A percentile compares a stretch with the other conserved stretches of the same genome.
These are phyloP conservation scores for Fusarium sp. DNA, from an alignment of 2,329 filamentous ascomycete genomes.

Conservation along the genomic window DNA sequence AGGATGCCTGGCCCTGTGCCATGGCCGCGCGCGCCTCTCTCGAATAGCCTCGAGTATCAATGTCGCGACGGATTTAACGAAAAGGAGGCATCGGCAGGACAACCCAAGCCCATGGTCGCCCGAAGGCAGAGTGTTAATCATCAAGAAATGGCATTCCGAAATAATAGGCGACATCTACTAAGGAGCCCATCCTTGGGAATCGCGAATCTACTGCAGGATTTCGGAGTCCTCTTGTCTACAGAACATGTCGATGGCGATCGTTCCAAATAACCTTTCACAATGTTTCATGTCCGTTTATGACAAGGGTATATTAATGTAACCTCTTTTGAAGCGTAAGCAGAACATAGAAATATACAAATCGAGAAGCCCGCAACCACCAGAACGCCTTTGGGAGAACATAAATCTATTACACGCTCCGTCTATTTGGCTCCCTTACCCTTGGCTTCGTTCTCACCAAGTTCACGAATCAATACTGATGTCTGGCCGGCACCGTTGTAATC, in stretches of 20 bases:
- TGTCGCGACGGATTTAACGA: constrained; percentile 49
- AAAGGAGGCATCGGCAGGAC: constrained; percentile 31
- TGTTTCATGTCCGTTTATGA: constrained; percentile 30
- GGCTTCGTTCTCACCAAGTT: constrained; percentile 87
- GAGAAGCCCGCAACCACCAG: constrained; percentile 42
- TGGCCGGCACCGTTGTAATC: constrained; percentile 78
- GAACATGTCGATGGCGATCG: background rate
- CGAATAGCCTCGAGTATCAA: constrained; percentile 39
- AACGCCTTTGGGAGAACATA: constrained; percentile 49
- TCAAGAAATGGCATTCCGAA: background rate
- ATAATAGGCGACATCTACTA: background rate
- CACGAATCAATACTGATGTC: constrained; percentile 82
- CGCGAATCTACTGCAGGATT: background rate
- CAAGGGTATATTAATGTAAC: constrained; percentile 50
- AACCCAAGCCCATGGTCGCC: constrained; percentile 25
- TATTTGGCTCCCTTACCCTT: constrained; percentile 83
- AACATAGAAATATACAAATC: constrained; percentile 41
- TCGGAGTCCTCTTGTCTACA: background rate
- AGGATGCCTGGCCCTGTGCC: constrained; percentile 30
- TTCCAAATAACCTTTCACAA: background rate
- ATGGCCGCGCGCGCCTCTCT: background rate
- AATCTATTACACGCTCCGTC: constrained; percentile 26
- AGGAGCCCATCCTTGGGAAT: constrained; percentile 25
- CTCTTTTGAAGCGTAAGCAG: constrained; percentile 34
- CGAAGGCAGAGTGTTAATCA: background rate